Percentiles rank a stretch among this genome's conserved stretches.
These are phyloP conservation scores for Obba rivulosa DNA, from an alignment of 768 basidiomycete genomes.

Conservation along the genomic window DNA sequence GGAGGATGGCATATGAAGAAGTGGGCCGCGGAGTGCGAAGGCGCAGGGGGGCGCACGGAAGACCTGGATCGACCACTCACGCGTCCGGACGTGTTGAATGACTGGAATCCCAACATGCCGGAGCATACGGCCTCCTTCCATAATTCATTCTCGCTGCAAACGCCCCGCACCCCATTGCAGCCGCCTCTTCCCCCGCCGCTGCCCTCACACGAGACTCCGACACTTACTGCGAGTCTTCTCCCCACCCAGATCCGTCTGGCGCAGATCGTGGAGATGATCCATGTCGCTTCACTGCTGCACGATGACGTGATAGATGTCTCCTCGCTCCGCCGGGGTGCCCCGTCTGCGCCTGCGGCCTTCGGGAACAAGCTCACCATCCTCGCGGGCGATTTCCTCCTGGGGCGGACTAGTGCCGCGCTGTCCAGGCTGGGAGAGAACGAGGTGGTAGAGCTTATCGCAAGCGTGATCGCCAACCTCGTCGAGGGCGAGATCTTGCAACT, in stretches of 20 bases:
- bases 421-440: conserved; percentile 82
- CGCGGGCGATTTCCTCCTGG: conserved; percentile 93
- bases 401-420: conserved; percentile 82
- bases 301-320: conserved; percentile 83
- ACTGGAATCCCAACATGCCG: conserved; percentile 86
- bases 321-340: conserved; percentile 61
- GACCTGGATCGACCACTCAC: conserved; percentile 79
- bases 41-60: conserved; percentile 44
- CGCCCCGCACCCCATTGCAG: conserved; percentile 30
- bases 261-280: conserved; percentile 97
- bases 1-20: conserved; percentile 52
- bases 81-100: conserved; percentile 76
- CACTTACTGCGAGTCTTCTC: conserved; percentile 43
- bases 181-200: conserved; percentile 26
- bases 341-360: conserved; percentile 69
- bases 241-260: conserved; percentile 91
- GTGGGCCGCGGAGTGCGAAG: conserved; percentile 57
- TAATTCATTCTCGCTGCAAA: conserved; percentile 37
- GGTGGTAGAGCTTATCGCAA: conserved; percentile 89
- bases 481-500: conserved; percentile 92
- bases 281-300: conserved; percentile 90
- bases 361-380: conserved; percentile 94
- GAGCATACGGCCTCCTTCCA: conserved; percentile 69
- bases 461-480: conserved; percentile 91
- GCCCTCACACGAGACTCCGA: conserved; percentile 20